phyloP scores from a whole-genome alignment of 2,329 filamentous ascomycete genomes.

The Chaetomium olivaceum region DNA sequence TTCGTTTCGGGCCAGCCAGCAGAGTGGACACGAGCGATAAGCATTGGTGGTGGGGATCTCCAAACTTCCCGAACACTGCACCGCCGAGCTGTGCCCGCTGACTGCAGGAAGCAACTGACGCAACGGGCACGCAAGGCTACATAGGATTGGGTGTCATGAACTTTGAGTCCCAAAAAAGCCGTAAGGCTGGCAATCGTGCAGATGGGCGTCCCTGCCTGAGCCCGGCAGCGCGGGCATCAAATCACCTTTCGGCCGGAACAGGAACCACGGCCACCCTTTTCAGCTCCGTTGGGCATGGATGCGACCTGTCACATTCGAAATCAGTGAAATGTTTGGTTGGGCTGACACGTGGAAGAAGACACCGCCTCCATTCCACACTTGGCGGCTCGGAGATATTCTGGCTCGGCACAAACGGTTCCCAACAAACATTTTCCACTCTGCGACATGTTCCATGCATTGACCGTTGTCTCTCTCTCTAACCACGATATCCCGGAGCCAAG shows the following conservation, averaged over 20 bases:
- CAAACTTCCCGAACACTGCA: neutral
- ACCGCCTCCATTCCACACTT: neutral
- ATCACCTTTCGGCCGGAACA: slow-evolving; percentile 6
- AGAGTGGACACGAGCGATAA: slow-evolving; percentile 6
- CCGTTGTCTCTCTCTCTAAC: neutral
- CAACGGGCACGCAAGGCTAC: neutral
- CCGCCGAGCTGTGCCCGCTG: slow-evolving; percentile 22
- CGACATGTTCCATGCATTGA: neutral
- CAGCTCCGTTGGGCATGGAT: neutral
- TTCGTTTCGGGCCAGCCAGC: slow-evolving; percentile 1
- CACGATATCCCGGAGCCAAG: slow-evolving; percentile 5
- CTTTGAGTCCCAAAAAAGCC: neutral
- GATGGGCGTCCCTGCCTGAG: slow-evolving; percentile 7
- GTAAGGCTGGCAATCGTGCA: slow-evolving; percentile 19
- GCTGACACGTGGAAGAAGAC: slow-evolving; percentile 12
- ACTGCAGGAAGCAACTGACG: slow-evolving; percentile 18
- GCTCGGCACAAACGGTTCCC: neutral
- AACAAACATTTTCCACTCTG: neutral
- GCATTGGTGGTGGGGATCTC: neutral
- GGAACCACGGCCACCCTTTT: neutral
- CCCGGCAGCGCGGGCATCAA: slow-evolving; percentile 17
- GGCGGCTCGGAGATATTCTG: slow-evolving; percentile 5
- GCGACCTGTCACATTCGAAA: slow-evolving; percentile 12
- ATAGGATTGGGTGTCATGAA: neutral
- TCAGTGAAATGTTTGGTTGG: slow-evolving; percentile 1